A percentile compares a stretch with the other conserved stretches of the same genome.
Evolutionary conservation across 2,329 filamentous ascomycete species (phyloP).

Genomic region (Mycosphaerelloides madeirae): DNA sequence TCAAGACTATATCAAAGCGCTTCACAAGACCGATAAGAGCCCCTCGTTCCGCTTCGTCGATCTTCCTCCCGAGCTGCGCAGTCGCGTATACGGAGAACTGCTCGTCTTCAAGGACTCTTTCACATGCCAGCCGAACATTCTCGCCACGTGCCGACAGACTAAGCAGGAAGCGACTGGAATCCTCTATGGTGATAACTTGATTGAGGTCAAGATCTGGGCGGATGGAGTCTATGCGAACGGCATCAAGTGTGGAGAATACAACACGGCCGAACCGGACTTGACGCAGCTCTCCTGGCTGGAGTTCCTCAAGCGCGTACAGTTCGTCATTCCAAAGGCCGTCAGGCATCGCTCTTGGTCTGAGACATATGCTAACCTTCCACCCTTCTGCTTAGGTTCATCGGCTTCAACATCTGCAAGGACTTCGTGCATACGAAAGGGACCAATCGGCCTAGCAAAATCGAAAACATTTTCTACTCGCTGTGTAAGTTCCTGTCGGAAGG

Average conservation of each 20-base stretch:
- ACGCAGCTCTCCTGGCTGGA: not conserved
- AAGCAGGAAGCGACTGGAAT: not conserved
- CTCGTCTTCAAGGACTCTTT: slow-evolving; percentile 1
- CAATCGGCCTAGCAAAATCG: too few relatives aligned
- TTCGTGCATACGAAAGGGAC: too few relatives aligned
- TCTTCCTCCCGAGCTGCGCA: slow-evolving; percentile 4
- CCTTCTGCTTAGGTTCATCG: too few relatives aligned
- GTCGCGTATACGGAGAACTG: slow-evolving; percentile 1
- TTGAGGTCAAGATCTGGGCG: not conserved
- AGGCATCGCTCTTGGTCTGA: too few relatives aligned
- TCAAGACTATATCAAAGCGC: slow-evolving; percentile 8
- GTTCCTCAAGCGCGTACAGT: not conserved
- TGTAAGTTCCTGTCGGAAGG: too few relatives aligned
- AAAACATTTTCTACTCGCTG: too few relatives aligned
- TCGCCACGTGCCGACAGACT: not conserved
- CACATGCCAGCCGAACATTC: slow-evolving; percentile 2
- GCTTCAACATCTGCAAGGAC: too few relatives aligned
- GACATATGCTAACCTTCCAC: too few relatives aligned
- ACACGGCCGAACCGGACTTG: not conserved
- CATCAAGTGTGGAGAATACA: not conserved
- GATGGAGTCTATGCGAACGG: not conserved
- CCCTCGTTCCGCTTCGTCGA: slow-evolving; percentile 12
- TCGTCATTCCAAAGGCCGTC: too few relatives aligned
- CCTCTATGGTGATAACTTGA: slow-evolving; percentile 1
- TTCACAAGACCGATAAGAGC: slow-evolving; percentile 8